These are phyloP conservation scores for Globisporangium ultimum DNA, from an alignment of 352 stramenopile genomes.

Conservation along the genomic window DNA sequence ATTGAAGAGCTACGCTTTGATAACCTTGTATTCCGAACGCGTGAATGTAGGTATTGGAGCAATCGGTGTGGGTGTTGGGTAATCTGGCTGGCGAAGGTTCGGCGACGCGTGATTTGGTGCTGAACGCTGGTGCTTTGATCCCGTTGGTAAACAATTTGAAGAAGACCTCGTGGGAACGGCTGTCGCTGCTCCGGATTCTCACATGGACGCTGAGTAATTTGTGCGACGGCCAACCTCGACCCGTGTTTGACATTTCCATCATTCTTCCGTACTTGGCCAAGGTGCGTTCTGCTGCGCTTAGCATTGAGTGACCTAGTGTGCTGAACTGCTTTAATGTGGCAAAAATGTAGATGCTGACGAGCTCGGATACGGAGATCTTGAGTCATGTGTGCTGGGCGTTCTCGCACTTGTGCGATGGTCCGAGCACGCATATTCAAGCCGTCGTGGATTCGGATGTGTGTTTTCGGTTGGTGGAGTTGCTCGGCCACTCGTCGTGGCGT, in stretches of 20 bases:
- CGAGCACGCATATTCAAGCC: constrained; percentile 94
- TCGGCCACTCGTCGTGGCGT: constrained; percentile 91
- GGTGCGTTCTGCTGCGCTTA: constrained; percentile 16
- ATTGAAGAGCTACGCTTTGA: too few relatives aligned
- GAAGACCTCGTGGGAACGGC: constrained; percentile 75
- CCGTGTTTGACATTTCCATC: constrained; percentile 87
- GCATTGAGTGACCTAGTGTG: too few relatives aligned
- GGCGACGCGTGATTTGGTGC: constrained; percentile 82
- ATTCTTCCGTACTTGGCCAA: constrained; percentile 85
- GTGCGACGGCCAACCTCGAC: constrained; percentile 88
- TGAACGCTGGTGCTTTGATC: constrained; percentile 78
- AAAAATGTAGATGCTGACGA: constrained; percentile 88
- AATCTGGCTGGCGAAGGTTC: constrained; percentile 91
- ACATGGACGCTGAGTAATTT: constrained; percentile 93
- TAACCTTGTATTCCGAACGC: too few relatives aligned
- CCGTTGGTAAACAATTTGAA: constrained; percentile 89
- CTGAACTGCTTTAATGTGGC: too few relatives aligned
- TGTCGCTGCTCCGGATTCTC: constrained; percentile 88
- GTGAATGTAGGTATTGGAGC: constrained; percentile 91
- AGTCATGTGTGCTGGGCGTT: constrained; percentile 96
- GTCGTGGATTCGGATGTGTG: constrained; percentile 90
- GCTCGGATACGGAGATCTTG: constrained; percentile 94
- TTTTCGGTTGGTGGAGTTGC: constrained; percentile 92
- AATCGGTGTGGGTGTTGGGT: constrained; percentile 92
- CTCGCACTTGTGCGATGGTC: constrained; percentile 96